Evolutionary conservation across 331 rosid genomes (phyloP).

Genomic region (Spiraea crenata): DNA sequence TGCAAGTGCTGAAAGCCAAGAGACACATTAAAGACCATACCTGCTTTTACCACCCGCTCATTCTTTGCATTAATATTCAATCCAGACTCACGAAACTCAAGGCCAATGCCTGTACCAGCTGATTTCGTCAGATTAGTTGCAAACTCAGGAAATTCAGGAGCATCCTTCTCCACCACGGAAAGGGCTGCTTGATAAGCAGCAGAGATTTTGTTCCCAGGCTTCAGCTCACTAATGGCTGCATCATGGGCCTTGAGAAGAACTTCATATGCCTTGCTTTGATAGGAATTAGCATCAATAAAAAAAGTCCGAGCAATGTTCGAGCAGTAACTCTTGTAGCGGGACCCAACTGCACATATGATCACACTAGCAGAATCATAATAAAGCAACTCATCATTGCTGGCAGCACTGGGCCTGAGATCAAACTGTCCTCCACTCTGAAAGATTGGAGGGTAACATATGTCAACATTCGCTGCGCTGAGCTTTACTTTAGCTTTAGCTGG

Average conservation of each 20-base stretch:
- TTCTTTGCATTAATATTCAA: constrained; percentile 50
- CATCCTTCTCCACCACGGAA: constrained; percentile 45
- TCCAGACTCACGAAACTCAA: constrained; percentile 57
- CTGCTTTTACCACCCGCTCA: constrained; percentile 44
- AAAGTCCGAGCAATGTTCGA: constrained; percentile 45
- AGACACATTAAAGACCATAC: constrained; percentile 52
- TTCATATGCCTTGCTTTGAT: constrained; percentile 48
- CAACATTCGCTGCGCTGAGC: constrained; percentile 45
- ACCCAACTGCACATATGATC: constrained; percentile 52
- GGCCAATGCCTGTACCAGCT: constrained; percentile 56
- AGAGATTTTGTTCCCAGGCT: constrained; percentile 39
- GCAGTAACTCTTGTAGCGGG: constrained; percentile 53
- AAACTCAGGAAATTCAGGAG: constrained; percentile 49
- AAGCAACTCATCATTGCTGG: constrained; percentile 48
- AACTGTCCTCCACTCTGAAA: constrained; percentile 55
- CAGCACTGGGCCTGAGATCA: constrained; percentile 60
- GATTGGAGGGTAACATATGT: constrained; percentile 54
- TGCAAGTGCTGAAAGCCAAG: constrained; percentile 49
- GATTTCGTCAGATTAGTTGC: constrained; percentile 48
- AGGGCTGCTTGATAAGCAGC: constrained; percentile 50
- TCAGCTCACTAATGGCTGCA: constrained; percentile 44
- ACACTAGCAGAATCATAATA: constrained; percentile 51
- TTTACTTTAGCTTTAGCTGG: constrained; percentile 47
- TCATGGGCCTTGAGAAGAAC: constrained; percentile 53
- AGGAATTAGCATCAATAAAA: constrained; percentile 49